Evolutionary conservation across 2,329 filamentous ascomycete genomes (phyloP), one percentile per base, ranked within the genome.

Genomic region (Coniochaeta sp.): DNA sequence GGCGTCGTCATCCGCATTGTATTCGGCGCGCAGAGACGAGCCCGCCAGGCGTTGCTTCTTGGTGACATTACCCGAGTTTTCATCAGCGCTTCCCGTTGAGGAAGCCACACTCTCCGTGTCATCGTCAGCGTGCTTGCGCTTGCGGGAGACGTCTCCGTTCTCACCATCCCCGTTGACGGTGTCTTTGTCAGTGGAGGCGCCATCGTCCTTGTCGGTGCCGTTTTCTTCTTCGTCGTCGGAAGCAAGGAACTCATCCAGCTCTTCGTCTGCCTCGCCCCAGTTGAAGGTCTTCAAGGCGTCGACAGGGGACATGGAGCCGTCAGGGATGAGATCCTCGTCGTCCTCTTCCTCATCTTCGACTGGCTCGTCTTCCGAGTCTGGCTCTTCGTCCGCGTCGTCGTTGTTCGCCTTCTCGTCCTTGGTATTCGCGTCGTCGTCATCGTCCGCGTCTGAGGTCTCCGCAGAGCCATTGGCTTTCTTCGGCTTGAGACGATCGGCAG

Each of bases 221-320:
- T n/a, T n/a, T n/a, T n/a, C n/a, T n/a, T 77, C 78, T n/a, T n/a
- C n/a, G n/a, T n/a, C n/a, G n/a, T n/a, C n/a, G 6, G 72, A 71
- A 9, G 78, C 79, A 58, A 94, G 70, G 58, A 94, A 91, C 45
- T 89, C 88, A 13, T 80, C 81, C 9, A 95, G 71, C 61, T 95
- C 90, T 53, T 87, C 83, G 57, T 90, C 84, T 1, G 81, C 77
- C 9, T 71, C 75, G 4, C 73, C 78, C 75, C 83, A 85, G 62
- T 88, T 77, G 51, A 86, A 81, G 13, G 71, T 69, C 52, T 76
- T 74, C 4, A 83, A 65, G 49, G 76, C 76, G 49, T 83, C 77
- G 55, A 83, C 78, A 2, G 79, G 80, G 16, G 59, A 61, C 75
- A 74, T 1, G 67, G 74, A 47, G 42, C 58, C 73, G 48, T 78